Conservation (phyloP, 257 asterid genomes). For the Buddleja alternifolia region DNA sequence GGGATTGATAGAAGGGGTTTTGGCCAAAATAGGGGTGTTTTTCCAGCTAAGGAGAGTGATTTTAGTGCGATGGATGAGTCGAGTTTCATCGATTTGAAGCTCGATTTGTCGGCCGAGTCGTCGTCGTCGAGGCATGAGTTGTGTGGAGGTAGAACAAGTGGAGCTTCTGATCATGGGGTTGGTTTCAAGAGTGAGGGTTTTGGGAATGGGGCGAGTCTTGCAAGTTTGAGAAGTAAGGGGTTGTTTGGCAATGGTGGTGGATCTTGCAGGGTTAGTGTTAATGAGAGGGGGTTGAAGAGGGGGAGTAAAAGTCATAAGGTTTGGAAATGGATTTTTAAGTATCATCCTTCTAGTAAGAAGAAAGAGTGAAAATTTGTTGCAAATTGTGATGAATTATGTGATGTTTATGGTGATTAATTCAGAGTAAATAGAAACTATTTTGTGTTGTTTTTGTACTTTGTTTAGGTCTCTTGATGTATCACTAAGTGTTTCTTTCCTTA, state of each 20-base stretch:
- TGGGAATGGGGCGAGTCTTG: slow-evolving; percentile 24
- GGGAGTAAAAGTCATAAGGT: slow-evolving; percentile 60
- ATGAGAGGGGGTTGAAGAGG: slow-evolving; percentile 48
- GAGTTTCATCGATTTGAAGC: slow-evolving; percentile 78
- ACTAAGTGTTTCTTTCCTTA: not conserved
- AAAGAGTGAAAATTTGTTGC: slow-evolving; percentile 16
- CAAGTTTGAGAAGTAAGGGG: slow-evolving; percentile 20
- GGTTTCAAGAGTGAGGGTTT: slow-evolving; percentile 16
- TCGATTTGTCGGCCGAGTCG: slow-evolving; percentile 58
- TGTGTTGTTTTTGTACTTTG: not conserved
- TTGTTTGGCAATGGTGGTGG: slow-evolving; percentile 36
- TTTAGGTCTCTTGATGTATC: slow-evolving; percentile 19
- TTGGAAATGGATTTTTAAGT: slow-evolving; percentile 88
- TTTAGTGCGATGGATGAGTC: slow-evolving; percentile 79
- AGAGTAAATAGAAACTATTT: slow-evolving; percentile 28
- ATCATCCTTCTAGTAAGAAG: slow-evolving; percentile 52
- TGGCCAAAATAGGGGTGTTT: slow-evolving; percentile 42
- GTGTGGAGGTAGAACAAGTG: slow-evolving; percentile 36
- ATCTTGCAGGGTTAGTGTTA: slow-evolving; percentile 51
- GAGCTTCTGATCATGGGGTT: slow-evolving; percentile 44
- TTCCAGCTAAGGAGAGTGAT: slow-evolving; percentile 81
- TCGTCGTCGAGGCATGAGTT: slow-evolving; percentile 39
- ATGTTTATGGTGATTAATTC: not conserved
- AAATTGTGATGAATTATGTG: not conserved
- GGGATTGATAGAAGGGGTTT: slow-evolving; percentile 33